Evolutionary conservation across 1,284 basidiomycete species (phyloP).

Genomic region (Thecaphora thlaspeos): DNA sequence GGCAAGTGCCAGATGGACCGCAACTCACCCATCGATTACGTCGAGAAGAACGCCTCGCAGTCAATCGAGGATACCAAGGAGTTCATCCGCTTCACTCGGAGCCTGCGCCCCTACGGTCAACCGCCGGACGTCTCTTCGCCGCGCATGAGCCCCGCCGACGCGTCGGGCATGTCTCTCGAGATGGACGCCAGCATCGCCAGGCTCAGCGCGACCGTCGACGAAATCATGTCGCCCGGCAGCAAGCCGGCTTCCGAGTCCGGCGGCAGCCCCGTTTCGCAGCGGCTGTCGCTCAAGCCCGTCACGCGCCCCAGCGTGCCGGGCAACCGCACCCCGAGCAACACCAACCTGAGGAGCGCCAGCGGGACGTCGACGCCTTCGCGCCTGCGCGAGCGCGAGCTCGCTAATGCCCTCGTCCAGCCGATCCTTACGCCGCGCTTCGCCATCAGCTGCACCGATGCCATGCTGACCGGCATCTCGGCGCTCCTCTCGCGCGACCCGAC

Average conservation of each 20-base stretch:
- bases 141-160: conserved; percentile 29
- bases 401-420: conserved; percentile 69
- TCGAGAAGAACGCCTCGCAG: conserved; percentile 62
- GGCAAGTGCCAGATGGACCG: conserved; percentile 94
- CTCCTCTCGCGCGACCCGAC: conserved; percentile 61
- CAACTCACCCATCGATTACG: conserved; percentile 70
- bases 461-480: conserved; percentile 68
- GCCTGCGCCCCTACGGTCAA: conserved; percentile 27
- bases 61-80: conserved; percentile 51
- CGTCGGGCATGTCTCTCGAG: conserved; percentile 22
- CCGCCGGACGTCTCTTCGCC: conserved; percentile 33
- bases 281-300: neutral
- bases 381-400: conserved; percentile 28
- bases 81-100: conserved; percentile 42
- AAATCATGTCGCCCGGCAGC: conserved; percentile 36
- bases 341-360: conserved; percentile 23
- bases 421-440: conserved; percentile 93
- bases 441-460: conserved; percentile 78
- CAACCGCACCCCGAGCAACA: conserved; percentile 14
- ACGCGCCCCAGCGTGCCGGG: neutral
- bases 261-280: conserved; percentile 10
- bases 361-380: conserved; percentile 30
- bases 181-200: conserved; percentile 49
- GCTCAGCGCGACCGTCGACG: conserved; percentile 44
- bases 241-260: conserved; percentile 25